Evolutionary conservation across 2,329 filamentous ascomycete genomes (phyloP), one percentile per base, ranked within the genome.

Genomic region (Penicillium psychrosexuale): DNA sequence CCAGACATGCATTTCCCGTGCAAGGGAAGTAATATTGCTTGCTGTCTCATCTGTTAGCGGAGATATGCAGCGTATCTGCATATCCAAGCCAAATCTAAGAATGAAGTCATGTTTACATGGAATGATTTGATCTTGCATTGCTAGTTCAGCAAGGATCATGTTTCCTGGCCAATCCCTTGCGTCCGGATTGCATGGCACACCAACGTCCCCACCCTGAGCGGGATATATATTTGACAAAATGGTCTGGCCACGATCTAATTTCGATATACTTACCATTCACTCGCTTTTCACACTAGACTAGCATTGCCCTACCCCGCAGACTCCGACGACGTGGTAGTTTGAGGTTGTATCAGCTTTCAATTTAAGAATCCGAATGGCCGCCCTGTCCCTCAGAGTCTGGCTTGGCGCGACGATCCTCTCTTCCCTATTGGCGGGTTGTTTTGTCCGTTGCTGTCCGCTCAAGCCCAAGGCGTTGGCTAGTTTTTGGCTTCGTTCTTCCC

Each of bases 361-460:
- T 55, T 48, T 45, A 56, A 54, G 53, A 58, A 46, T 54, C 58
- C 51, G 45, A 61, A 39, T 54, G 47, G 15, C 24, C 27, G 22
- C 46, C 47, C 43, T 47, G 51, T 40, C 51, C 59, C 37, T 37
- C 47, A 19, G 28, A 43, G 47, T 33, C 31, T 24, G 51, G 40
- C 60, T 61, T 64, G 62, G 61, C 61, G 46, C 17, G 62, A 51
- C 53, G 61, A 64, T 64, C 62, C 31, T 39, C 37, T 47, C 5
- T 8, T 19, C 47, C 8, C 43, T 7, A 60, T 63, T 61, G 61
- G 60, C 28, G 34, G 19, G 37, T 7, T 24, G 38, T 17, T 44
- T 27, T 28, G 6, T 28, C 44, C 28, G 17, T 57, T 43, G 15
- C 19, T 42, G 19, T 49, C 54, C 45, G 22, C 34, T 17, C 13